Evolutionary conservation across 2,329 filamentous ascomycete genomes (phyloP).

Genomic region (Helotiales sp.): DNA sequence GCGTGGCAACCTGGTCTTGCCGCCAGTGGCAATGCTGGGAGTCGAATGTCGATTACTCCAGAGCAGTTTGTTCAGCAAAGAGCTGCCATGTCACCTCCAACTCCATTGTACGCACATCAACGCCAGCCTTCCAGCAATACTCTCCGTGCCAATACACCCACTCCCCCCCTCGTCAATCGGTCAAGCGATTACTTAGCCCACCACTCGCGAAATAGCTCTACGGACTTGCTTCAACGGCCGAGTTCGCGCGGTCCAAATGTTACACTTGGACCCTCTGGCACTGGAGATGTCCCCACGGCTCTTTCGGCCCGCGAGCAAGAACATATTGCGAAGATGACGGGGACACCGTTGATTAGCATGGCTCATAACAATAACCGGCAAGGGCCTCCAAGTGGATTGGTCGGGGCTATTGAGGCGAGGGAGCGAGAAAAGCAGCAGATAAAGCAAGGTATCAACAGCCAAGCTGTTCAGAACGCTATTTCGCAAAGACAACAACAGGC

Average conservation of each 20-base stretch:
- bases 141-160: constrained; percentile 49
- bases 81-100: constrained; percentile 60
- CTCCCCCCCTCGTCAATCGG: constrained; percentile 49
- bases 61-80: constrained; percentile 87
- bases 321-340: constrained; percentile 82
- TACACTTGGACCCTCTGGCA: constrained; percentile 34
- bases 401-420: constrained; percentile 79
- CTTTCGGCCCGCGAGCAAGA: constrained; percentile 89
- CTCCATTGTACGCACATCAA: constrained; percentile 63
- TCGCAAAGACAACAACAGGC: constrained; percentile 65
- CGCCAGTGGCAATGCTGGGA: constrained; percentile 50
- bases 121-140: constrained; percentile 60
- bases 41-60: constrained; percentile 62
- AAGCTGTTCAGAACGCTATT: constrained; percentile 76
- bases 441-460: constrained; percentile 70
- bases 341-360: constrained; percentile 71
- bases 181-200: constrained; percentile 37
- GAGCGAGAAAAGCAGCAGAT: constrained; percentile 78
- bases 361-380: constrained; percentile 49
- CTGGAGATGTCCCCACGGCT: constrained; percentile 58
- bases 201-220: constrained; percentile 55
- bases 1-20: constrained; percentile 78
- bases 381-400: constrained; percentile 65
- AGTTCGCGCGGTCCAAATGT: constrained; percentile 63
- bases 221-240: constrained; percentile 54